A percentile compares a stretch with the other conserved stretches of the same genome.
Evolutionary conservation across 139 green algal species (phyloP).

Genomic region (Dunaliella primolecta): DNA sequence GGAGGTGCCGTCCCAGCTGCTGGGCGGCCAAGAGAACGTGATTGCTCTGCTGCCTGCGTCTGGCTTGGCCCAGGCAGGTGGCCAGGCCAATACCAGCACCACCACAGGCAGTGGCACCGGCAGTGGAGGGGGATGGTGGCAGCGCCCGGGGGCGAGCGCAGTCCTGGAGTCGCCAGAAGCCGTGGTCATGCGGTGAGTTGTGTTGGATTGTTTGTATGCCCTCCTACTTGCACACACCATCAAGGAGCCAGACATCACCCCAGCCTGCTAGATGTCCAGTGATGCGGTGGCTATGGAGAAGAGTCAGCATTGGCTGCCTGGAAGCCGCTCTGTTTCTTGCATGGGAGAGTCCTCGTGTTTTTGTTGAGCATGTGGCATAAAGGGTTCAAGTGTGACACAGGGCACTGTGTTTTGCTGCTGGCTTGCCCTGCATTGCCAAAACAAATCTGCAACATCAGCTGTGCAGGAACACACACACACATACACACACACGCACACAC

Average conservation of each 20-base stretch:
- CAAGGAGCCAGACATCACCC: no score
- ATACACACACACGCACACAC: neutral
- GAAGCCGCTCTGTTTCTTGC: no score
- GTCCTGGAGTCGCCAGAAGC: neutral
- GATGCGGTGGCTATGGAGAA: no score
- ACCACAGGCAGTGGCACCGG: neutral
- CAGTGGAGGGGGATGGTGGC: neutral
- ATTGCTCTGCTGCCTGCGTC: neutral
- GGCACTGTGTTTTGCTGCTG: neutral
- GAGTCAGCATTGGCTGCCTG: no score
- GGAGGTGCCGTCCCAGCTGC: neutral
- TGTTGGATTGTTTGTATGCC: no score
- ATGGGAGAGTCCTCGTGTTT: no score
- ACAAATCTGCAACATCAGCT: neutral
- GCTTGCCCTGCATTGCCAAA: neutral
- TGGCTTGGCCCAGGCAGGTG: neutral
- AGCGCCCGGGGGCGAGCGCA: neutral
- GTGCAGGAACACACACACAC: no score
- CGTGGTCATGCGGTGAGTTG: neutral
- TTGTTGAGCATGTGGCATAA: no score
- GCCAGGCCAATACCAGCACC: neutral
- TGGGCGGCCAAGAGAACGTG: neutral
- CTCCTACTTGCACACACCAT: no score
- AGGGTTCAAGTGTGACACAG: no score
- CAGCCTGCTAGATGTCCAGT: no score